A percentile compares a stretch with the other conserved stretches of the same genome.
Conservation (phyloP, 2,329 filamentous ascomycete species). For the Bipolaris sorokiniana region DNA sequence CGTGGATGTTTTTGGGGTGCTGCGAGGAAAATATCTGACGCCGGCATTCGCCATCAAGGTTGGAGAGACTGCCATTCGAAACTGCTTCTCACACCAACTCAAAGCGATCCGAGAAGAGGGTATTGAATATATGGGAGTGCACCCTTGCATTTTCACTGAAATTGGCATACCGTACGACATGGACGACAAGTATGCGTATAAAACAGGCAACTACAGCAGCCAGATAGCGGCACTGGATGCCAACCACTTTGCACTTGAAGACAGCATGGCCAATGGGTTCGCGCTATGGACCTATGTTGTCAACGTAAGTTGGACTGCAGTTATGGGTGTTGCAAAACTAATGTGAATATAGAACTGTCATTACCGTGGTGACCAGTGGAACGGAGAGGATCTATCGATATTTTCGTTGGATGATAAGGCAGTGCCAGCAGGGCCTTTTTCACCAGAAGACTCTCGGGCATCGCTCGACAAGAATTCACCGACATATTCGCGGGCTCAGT, state of each 20-base stretch:
- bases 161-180: slow-evolving; percentile 99
- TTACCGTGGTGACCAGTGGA: slow-evolving; percentile 91
- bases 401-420: slow-evolving; percentile 81
- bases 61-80: slow-evolving; percentile 91
- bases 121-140: slow-evolving; percentile 82
- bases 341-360: slow-evolving; percentile 72
- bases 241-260: slow-evolving; percentile 92
- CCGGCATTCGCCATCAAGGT: slow-evolving; percentile 92
- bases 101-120: slow-evolving; percentile 84
- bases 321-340: slow-evolving; percentile 4
- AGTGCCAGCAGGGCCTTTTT: slow-evolving; percentile 59
- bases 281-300: slow-evolving; percentile 87
- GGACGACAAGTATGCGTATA: slow-evolving; percentile 95
- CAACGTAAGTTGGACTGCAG: slow-evolving; percentile 56
- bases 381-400: slow-evolving; percentile 94
- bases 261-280: slow-evolving; percentile 81
- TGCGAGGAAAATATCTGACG: slow-evolving; percentile 85
- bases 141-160: slow-evolving; percentile 89
- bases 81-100: slow-evolving; percentile 89
- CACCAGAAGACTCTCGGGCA: slow-evolving; percentile 57
- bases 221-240: slow-evolving; percentile 93
- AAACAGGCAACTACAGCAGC: slow-evolving; percentile 91
- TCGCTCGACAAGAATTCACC: slow-evolving; percentile 59
- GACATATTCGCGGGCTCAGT: slow-evolving; percentile 61
- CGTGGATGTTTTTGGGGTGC: slow-evolving; percentile 89